Base-by-base conservation (phyloP, 495 filamentous ascomycete genomes). In the Podospora fimiseda region DNA sequence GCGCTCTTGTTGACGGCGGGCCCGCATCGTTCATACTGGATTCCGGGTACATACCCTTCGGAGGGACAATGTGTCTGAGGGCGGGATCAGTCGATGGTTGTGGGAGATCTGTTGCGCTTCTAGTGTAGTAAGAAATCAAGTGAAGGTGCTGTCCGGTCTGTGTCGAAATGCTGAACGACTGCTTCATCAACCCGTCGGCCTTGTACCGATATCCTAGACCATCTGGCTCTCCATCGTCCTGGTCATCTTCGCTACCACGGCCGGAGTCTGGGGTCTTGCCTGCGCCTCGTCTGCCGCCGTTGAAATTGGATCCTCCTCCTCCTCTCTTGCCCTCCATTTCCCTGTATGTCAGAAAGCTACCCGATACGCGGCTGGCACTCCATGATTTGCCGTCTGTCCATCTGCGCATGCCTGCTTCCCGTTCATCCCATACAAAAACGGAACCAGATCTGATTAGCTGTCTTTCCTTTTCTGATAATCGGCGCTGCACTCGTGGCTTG, bases 371-470 rank as follows among this genome's bases (percentile, higher is more conserved):
- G 66, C 92, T 96, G 20, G 93, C 93, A 62, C 94, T 97, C 93
- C 93, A 98, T 40, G 93, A 97, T 67, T 98, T 98, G 18, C 93
- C 93, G 60, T 98, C 93, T 0, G 93, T 98, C 93, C 93, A 98
- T 69, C 93, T 78, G 52, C 93, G 80, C 93, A 98, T 98, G 50
- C 93, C 93, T 8, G 93, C 93, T 76, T 98, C 93, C 58, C 92
- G 78, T 75, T 98, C 93, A 70, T 97, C 94, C 93, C 93, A 98
- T 27, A 98, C 93, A 63, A 96, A 98, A 7, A 98, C 92, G 0
- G 94, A 97, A 15, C 93, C 93, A 2, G 92, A 95, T 55, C 86
- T 83, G 62, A 98, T 98, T 6, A 86, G 84, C 60, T 96, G 90
- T 38, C 93, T 82, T 70, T 98, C 93, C 68, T 98, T 98, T 70